Base-by-base conservation (phyloP, 805 yeast species). In the Saturnispora besseyi region DNA sequence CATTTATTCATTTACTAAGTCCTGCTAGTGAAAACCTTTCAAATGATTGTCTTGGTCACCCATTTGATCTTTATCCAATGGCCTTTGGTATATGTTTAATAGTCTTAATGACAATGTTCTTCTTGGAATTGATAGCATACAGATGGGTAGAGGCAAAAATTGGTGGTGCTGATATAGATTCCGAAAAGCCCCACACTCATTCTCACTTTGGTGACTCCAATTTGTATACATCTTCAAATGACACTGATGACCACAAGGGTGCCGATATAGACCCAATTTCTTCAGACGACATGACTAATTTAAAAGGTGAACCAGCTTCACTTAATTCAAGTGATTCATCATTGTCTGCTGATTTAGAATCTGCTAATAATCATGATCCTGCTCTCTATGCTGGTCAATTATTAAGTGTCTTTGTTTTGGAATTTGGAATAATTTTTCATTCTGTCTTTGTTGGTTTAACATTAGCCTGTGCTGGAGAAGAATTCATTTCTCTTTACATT, bases 391-490 rank as follows among this genome's bases (percentile, higher is more conserved):
- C 74, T 36, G 80, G 79, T 34, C 83, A 82, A 62, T 59, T 83
- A 13, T 59, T 81, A 9, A 66, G 76, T 11, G 75, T 79, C 1
- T 74, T 79, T 45, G 76, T 82, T 33, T 67, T 85, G 53, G 96
- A 87, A 63, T 83, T 84, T 56, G 96, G 96, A 59, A 74, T 87
- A 41, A 66, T 87, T 31, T 84, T 87, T 72, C 96, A 87, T 66
- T 87, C 95, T 3, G 77, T 87, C 3, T 85, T 87, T 59, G 76
- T 87, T 50, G 96, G 96, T 26, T 70, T 87, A 46, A 75, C 93
- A 0, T 70, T 87, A 43, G 86, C 93, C 1, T 84, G 84, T 15
- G 72, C 93, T 4, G 93, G 90, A 45, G 83, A 78, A 2, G 91
- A 84, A 62, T 87, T 86, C 61, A 76, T 71, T 51, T 76, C 86